Base-by-base conservation (phyloP, 176 grass and related monocot genomes). In the Raddia distichophylla region DNA sequence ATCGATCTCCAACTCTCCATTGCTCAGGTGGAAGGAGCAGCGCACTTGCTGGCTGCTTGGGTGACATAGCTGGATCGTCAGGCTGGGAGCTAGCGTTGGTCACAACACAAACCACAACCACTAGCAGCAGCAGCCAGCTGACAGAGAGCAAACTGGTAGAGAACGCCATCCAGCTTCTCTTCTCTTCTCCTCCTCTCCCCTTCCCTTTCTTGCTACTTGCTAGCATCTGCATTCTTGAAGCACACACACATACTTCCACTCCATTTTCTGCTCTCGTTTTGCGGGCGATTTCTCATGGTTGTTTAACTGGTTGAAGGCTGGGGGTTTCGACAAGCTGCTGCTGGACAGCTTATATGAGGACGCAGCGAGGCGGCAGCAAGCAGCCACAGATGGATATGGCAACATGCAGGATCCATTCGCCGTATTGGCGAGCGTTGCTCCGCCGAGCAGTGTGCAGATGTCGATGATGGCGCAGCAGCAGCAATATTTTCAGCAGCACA, bases 71-170 rank as follows among this genome's bases (percentile, higher is more conserved):
- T 67, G 87, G 74, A 78, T 82, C 87, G 5, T 92, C 92, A 55
- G 90, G 85, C 55, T 97, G 94, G 92, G 94, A 97, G 82, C 69
- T 94, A 51, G 92, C 91, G 13, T 67, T 94, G 55, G 92, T 94
- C 58, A 73, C 87, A 14, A 75, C 87, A 32, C 85, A 45, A 52
- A 85, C 77, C 49, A 86, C 14, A 52, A 85, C 80, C 49, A 86
- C 14, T 59, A 85, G 5, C 70, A 84, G 59, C 14, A 62, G 20
- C 17, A 83, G 18, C 51, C 85, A 86, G 43, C 12, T 75, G 55
- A 73, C 80, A 48, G 87, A 90, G 54, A 87, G 50, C 77, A 94
- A 89, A 68, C 75, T 94, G 79, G 94, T 94, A 85, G 77, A 46
- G 14, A 83, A 65, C 7, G 47, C 3, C 8, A 1, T 57, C 1